Evolutionary conservation across 164 flowering plant genomes (phyloP), one percentile per base, ranked within the genome.

Genomic region (Buxus sempervirens): DNA sequence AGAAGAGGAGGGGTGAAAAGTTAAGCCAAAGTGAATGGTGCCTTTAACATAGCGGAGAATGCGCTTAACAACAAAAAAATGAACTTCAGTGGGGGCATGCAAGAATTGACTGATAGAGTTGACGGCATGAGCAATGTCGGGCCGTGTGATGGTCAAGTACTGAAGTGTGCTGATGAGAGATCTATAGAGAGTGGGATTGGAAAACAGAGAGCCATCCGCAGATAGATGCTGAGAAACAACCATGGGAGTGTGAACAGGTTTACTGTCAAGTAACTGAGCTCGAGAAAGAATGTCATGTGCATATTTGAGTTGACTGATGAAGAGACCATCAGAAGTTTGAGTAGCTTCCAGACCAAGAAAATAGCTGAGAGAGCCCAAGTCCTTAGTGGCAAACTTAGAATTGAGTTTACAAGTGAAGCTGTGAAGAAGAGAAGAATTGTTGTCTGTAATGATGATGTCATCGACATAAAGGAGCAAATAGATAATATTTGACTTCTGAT

Each of bases 1-100:
- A 7, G 61, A 58, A 27, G 36, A 24, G 8, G 26, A 36, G 20
- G 60, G 23, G 55, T 54, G 23, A 56, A 66, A 67, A 15, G 22
- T 38, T 23, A 58, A 25, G 45, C 63, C 70, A 22, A 23, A 42
- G 36, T 54, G 41, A 53, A 54, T 4, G 9, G 60, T 53, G 45
- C 68, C 68, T 22, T 54, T 65, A 22, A 67, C 55, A 48, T 58
- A 58, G 54, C 24, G 70, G 25, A 67, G 32, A 42, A 67, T 36
- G 24, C 70, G 42, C 25, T 56, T 58, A n/a, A 58, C 54, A 41
- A 15, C 61, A 20, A 41, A 24, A 38, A 67, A 67, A 23, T 67
- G 55, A 45, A 3, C 14, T 12, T 38, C 41, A 38, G 55, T 41
- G 9, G 63, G 70, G 7, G 27, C 16, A 22, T 66, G 62, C 23